Percentiles rank a stretch among this genome's conserved stretches.
Conservation (phyloP, 345 rosid species). For the Pseudoturritis turrita region DNA sequence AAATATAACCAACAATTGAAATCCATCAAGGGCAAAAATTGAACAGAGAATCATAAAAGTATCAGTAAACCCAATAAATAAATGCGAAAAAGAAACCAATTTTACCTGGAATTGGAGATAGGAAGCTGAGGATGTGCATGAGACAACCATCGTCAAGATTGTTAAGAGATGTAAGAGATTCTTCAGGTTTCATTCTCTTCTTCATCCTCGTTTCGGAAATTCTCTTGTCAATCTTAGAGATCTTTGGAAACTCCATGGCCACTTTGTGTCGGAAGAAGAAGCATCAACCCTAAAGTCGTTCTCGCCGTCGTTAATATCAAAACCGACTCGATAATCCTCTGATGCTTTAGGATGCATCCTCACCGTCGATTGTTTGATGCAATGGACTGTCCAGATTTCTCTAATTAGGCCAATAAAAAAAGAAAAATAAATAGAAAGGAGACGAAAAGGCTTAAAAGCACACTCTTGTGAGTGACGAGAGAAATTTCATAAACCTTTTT, state of each 20-base stretch:
- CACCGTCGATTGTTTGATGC: constrained; percentile 10
- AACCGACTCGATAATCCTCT: constrained; percentile 11
- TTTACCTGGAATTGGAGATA: constrained; percentile 85
- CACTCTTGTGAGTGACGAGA: background rate
- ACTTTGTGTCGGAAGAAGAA: background rate
- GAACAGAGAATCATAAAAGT: background rate
- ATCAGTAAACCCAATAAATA: background rate
- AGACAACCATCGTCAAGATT: constrained; percentile 96
- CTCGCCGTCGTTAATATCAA: constrained; percentile 16
- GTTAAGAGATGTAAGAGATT: constrained; percentile 42
- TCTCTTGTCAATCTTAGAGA: background rate
- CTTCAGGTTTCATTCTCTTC: constrained; percentile 8
- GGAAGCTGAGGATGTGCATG: constrained; percentile 96
- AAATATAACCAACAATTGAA: background rate
- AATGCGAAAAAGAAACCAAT: background rate
- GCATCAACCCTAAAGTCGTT: constrained; percentile 21
- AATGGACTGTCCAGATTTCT: constrained; percentile 10
- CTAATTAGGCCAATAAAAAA: background rate
- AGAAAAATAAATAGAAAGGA: background rate
- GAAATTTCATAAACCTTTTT: background rate
- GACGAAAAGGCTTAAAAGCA: background rate
- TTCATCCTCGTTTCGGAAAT: constrained; percentile 11
- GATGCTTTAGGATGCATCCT: background rate
- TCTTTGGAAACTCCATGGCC: constrained; percentile 23
- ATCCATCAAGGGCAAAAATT: background rate